phyloP scores from a whole-genome alignment of 2,329 filamentous ascomycete genomes.

The Zymoseptoria brevis region DNA sequence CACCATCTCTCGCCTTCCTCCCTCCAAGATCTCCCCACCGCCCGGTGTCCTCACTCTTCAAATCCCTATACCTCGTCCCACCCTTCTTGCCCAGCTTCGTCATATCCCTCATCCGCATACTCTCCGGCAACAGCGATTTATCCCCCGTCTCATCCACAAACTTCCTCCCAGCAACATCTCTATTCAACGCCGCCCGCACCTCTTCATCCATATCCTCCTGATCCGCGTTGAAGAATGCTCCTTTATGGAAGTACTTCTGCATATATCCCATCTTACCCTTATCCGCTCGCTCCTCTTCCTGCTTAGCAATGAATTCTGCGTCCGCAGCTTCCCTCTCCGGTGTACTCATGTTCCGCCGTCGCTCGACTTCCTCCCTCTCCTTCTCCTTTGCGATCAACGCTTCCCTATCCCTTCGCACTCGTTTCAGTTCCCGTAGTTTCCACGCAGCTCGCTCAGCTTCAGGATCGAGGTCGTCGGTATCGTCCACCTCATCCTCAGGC shows the following conservation, averaged over 20 bases:
- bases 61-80: constrained; percentile 78
- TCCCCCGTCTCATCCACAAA: constrained; percentile 79
- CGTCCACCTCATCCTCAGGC: constrained; percentile 72
- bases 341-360: constrained; percentile 74
- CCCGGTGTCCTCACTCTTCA: constrained; percentile 85
- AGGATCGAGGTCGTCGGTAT: constrained; percentile 77
- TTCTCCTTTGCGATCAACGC: constrained; percentile 68
- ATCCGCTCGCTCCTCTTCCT: constrained; percentile 65
- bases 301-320: constrained; percentile 63
- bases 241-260: constrained; percentile 96
- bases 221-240: constrained; percentile 88
- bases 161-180: constrained; percentile 77
- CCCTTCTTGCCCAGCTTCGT: constrained; percentile 90
- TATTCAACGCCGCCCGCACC: constrained; percentile 66
- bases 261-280: constrained; percentile 80
- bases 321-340: constrained; percentile 85
- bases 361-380: constrained; percentile 82
- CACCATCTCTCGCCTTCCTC: constrained; percentile 41
- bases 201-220: constrained; percentile 42
- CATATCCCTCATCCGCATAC: constrained; percentile 88
- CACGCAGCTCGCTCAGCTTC: constrained; percentile 86
- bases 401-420: constrained; percentile 78
- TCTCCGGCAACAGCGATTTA: constrained; percentile 76
- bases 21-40: constrained; percentile 60
- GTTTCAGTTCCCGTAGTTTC: constrained; percentile 84